Percentiles rank a stretch among this genome's conserved stretches.
These are phyloP conservation scores for Waltergamsia citrina DNA, from an alignment of 2,329 filamentous ascomycete genomes.

Conservation along the genomic window DNA sequence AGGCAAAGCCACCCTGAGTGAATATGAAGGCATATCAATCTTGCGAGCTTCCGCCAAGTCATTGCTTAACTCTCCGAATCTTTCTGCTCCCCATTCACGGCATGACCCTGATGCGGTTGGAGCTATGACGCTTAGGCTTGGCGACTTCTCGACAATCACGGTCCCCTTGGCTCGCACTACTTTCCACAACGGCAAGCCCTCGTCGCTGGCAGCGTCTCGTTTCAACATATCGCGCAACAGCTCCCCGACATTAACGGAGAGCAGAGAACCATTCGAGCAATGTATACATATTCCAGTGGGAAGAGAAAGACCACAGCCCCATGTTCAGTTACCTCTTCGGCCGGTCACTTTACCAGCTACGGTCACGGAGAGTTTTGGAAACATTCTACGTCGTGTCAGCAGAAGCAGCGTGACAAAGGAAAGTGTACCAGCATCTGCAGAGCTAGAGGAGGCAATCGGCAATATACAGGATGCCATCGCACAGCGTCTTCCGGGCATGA, in stretches of 20 bases:
- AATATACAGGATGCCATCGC: conserved; percentile 37
- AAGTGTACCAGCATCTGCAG: conserved; percentile 62
- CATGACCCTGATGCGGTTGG: conserved; percentile 19
- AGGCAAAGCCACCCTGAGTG: conserved; percentile 17
- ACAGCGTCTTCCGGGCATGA: conserved; percentile 4
- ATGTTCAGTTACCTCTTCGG: conserved; percentile 38
- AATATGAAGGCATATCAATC: conserved; percentile 38
- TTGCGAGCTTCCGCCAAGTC: conserved; percentile 36
- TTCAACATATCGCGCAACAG: conserved; percentile 13
- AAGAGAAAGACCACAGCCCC: conserved; percentile 10
- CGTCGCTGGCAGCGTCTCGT: conserved; percentile 40
- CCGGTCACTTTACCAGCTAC: conserved; percentile 53
- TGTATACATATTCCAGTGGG: conserved; percentile 17
- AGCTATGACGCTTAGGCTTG: conserved; percentile 30
- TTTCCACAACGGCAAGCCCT: conserved; percentile 58
- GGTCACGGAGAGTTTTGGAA: conserved; percentile 62
- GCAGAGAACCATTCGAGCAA: conserved; percentile 15
- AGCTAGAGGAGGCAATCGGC: conserved; percentile 59
- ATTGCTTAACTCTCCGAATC: too few relatives aligned
- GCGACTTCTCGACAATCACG: conserved; percentile 26
- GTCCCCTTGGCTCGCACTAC: conserved; percentile 70
- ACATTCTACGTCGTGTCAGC: conserved; percentile 62
- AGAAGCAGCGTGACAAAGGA: conserved; percentile 32
- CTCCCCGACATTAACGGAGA: not conserved
- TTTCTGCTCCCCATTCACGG: too few relatives aligned